Conservation (phyloP, 176 grass and related monocot species). For the Juncus effusus region DNA sequence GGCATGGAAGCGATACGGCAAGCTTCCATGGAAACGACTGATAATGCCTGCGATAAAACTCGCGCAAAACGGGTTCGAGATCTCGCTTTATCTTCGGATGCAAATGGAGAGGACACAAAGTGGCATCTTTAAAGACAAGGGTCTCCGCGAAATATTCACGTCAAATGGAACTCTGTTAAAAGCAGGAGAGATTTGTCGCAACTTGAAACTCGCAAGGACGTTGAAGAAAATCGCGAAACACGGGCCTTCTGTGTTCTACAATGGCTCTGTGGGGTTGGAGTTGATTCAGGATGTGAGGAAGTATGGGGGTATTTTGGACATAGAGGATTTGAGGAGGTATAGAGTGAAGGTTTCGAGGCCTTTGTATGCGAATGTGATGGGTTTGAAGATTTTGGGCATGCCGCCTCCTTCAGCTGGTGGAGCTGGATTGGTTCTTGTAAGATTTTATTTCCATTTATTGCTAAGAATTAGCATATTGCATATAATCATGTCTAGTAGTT, state of each 20-base stretch:
- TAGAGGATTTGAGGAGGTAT: constrained; percentile 63
- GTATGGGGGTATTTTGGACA: constrained; percentile 53
- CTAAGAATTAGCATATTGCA: neutral
- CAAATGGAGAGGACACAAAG: constrained; percentile 57
- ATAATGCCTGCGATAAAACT: constrained; percentile 50
- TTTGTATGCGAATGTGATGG: constrained; percentile 42
- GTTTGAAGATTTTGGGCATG: constrained; percentile 59
- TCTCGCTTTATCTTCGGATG: constrained; percentile 75
- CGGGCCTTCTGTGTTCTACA: constrained; percentile 60
- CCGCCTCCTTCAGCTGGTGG: constrained; percentile 88
- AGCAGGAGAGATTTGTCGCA: constrained; percentile 56
- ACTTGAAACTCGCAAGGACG: constrained; percentile 44
- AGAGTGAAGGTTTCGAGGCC: constrained; percentile 55
- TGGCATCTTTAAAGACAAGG: constrained; percentile 54
- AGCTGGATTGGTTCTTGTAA: constrained; percentile 76
- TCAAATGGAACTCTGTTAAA: constrained; percentile 48
- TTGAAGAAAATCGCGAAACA: constrained; percentile 38
- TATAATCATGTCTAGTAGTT: no score
- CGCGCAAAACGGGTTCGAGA: constrained; percentile 46
- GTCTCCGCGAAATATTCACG: constrained; percentile 47
- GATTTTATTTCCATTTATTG: constrained; percentile 11
- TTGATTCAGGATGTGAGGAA: constrained; percentile 55
- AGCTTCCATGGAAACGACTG: constrained; percentile 68
- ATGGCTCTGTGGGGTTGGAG: constrained; percentile 35
- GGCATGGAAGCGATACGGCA: constrained; percentile 76